Evolutionary conservation across 176 grass and related monocot species (phyloP).

Genomic region (Hordeum marinum): DNA sequence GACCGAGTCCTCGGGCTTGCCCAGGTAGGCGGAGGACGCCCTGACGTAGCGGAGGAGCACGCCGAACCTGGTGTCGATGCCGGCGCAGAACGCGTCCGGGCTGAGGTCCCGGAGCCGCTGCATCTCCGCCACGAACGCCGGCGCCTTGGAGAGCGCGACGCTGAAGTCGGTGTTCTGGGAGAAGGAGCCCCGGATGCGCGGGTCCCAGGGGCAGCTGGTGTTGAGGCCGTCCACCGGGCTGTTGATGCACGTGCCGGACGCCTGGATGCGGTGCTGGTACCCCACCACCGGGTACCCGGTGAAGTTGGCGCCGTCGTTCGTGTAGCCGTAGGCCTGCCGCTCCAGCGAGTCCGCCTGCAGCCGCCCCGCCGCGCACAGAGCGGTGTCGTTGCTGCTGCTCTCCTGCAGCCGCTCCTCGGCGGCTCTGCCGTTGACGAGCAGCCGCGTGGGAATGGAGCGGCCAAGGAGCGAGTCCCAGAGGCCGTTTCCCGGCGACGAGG

Average conservation of each 20-base stretch:
- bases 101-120: neutral
- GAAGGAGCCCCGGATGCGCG: constrained; percentile 16
- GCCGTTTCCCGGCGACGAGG: neutral
- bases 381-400: neutral
- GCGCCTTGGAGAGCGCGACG: constrained; percentile 16
- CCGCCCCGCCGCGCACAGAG: constrained; percentile 2
- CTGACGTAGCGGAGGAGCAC: constrained; percentile 21
- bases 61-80: constrained; percentile 19
- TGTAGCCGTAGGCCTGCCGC: constrained; percentile 25
- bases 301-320: constrained; percentile 17
- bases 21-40: neutral
- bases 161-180: constrained; percentile 25
- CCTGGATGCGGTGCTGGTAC: neutral
- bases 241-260: neutral
- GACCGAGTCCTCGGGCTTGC: neutral
- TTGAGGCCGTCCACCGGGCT: neutral
- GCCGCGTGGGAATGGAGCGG: neutral
- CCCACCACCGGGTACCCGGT: neutral
- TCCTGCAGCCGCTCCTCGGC: neutral
- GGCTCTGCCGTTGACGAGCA: neutral
- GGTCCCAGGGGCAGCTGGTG: constrained; percentile 36
- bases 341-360: neutral
- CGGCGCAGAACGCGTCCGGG: constrained; percentile 31
- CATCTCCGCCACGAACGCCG: constrained; percentile 17
- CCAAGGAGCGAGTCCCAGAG: neutral